A percentile compares a stretch with the other conserved stretches of the same genome.
phyloP scores from a whole-genome alignment of 1,139 yeast species.

The Yamadazyma friedrichii region DNA sequence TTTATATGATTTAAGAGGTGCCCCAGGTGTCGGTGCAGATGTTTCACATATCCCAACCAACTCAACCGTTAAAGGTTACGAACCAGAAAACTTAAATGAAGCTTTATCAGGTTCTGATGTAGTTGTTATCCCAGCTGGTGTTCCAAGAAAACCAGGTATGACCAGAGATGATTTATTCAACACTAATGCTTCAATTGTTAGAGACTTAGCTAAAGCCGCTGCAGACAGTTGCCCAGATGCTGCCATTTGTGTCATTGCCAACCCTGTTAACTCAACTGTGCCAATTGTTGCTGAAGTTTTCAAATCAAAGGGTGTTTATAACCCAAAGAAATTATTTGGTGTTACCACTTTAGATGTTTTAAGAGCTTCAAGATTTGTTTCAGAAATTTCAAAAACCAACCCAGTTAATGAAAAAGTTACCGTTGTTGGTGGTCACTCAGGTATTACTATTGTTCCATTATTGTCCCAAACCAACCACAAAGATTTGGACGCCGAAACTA shows the following conservation, averaged over 20 bases:
- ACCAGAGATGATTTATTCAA: slow-evolving; percentile 93
- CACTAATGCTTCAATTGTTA: slow-evolving; percentile 88
- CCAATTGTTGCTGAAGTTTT: slow-evolving; percentile 89
- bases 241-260: slow-evolving; percentile 75
- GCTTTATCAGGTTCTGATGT: slow-evolving; percentile 75
- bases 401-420: slow-evolving; percentile 67
- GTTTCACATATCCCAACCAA: slow-evolving; percentile 86
- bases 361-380: slow-evolving; percentile 81
- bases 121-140: slow-evolving; percentile 92
- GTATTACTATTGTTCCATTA: slow-evolving; percentile 90
- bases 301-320: slow-evolving; percentile 70
- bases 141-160: slow-evolving; percentile 98
- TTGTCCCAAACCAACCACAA: slow-evolving; percentile 64
- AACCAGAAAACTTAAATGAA: slow-evolving; percentile 58
- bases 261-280: slow-evolving; percentile 95
- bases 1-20: slow-evolving; percentile 84
- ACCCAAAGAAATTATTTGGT: slow-evolving; percentile 84
- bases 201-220: slow-evolving; percentile 77
- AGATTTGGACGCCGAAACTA: slow-evolving; percentile 48
- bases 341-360: slow-evolving; percentile 90
- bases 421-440: slow-evolving; percentile 96
- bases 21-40: slow-evolving; percentile 93
- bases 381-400: slow-evolving; percentile 54
- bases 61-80: slow-evolving; percentile 65
- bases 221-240: slow-evolving; percentile 76